Evolutionary conservation across 2,329 filamentous ascomycete genomes (phyloP).

Genomic region (Trichoderma aggressivum): DNA sequence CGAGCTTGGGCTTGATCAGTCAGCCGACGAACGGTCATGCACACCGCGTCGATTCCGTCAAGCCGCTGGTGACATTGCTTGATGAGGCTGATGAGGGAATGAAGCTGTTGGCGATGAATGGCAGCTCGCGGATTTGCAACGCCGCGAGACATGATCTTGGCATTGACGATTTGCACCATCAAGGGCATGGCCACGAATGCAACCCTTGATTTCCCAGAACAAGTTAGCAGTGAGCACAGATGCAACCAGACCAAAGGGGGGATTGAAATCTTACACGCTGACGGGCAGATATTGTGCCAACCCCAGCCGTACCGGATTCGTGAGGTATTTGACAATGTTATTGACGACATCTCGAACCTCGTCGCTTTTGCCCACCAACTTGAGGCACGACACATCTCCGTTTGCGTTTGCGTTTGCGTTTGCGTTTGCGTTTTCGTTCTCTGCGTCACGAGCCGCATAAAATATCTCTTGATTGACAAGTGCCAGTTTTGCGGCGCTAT

Average conservation of each 20-base stretch:
- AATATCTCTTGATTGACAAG: slow-evolving; percentile 9
- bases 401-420: neutral
- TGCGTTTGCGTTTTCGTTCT: neutral
- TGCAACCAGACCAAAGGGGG: neutral
- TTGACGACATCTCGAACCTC: slow-evolving; percentile 11
- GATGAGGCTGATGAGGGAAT: slow-evolving; percentile 5
- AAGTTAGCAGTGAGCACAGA: neutral
- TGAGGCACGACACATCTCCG: neutral
- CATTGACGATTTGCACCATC: slow-evolving; percentile 13
- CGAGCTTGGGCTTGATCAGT: neutral
- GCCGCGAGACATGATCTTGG: slow-evolving; percentile 8
- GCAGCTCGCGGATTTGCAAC: neutral
- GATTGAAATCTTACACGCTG: slow-evolving; percentile 8
- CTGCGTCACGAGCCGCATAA: slow-evolving; percentile 3
- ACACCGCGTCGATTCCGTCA: slow-evolving; percentile 9
- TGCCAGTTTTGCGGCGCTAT: slow-evolving; percentile 6
- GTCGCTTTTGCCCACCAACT: slow-evolving; percentile 4
- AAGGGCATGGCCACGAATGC: slow-evolving; percentile 16
- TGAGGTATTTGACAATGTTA: neutral
- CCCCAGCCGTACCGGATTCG: slow-evolving; percentile 5
- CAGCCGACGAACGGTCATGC: slow-evolving; percentile 10
- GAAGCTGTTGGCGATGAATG: slow-evolving; percentile 5
- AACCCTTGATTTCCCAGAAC: neutral
- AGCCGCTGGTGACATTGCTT: slow-evolving; percentile 14
- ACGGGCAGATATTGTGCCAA: slow-evolving; percentile 12